A percentile compares a stretch with the other conserved stretches of the same genome.
Conservation (phyloP, 305 asterid genomes). For the Fraxinus dipetala region DNA sequence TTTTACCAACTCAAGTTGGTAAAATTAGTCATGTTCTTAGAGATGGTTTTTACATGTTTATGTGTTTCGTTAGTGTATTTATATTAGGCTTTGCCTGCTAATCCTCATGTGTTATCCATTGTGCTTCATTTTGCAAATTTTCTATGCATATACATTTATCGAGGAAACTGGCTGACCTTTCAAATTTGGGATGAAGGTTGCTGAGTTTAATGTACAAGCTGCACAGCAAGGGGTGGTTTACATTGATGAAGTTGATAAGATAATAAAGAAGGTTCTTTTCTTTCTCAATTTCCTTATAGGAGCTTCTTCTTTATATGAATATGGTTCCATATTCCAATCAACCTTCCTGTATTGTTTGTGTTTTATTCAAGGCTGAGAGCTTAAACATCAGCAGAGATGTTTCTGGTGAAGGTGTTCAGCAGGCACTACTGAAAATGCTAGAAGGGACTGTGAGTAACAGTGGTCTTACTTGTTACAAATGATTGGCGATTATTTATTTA, state of each 20-base stretch:
- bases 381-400: constrained; percentile 86
- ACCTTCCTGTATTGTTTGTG: constrained; percentile 22
- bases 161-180: constrained; percentile 30
- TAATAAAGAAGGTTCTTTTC: constrained; percentile 70
- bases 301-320: constrained; percentile 16
- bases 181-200: constrained; percentile 56
- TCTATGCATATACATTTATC: constrained; percentile 8
- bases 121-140: not conserved
- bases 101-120: not conserved
- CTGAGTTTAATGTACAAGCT: constrained; percentile 88
- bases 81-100: not conserved
- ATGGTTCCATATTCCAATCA: constrained; percentile 15
- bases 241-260: constrained; percentile 94
- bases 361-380: constrained; percentile 69
- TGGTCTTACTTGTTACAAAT: constrained; percentile 17
- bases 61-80: not conserved
- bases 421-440: constrained; percentile 86
- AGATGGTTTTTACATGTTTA: not conserved
- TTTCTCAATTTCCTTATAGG: constrained; percentile 18
- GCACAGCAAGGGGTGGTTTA: constrained; percentile 95
- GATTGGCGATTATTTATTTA: constrained; percentile 15
- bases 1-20: not conserved
- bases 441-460: constrained; percentile 63
- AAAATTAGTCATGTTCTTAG: not conserved
- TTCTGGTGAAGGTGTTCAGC: constrained; percentile 96